Base-by-base conservation (phyloP, 352 stramenopile genomes). In the Globisporangium radiosum region DNA sequence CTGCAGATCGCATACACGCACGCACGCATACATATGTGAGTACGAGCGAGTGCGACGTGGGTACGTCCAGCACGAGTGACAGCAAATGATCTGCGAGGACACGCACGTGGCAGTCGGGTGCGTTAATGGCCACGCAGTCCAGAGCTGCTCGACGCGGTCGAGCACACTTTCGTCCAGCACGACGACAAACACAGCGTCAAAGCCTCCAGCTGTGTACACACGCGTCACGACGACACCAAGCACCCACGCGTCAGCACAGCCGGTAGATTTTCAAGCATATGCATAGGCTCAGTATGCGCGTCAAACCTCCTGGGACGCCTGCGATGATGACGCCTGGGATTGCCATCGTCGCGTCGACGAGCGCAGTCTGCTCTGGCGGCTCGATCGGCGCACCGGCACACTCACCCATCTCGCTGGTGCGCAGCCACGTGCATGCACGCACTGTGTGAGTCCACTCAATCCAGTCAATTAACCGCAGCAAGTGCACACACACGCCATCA, bases 121-220 rank as follows among this genome's bases (percentile, higher is more conserved):
- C 0, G 62, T 78, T 3, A 55, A 53, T n/a, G 75, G 53, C 87
- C 87, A 96, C 19, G 66, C 56, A 0, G 76, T 42, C 89, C 89
- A 97, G 45, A 96, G 62, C 33, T 77, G 54, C 68, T 96, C 82
- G 25, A 97, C 81, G 36, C 51, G 62, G 47, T 70, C 62, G 3
- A 92, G 57, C 25, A 70, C 76, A 10, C 64, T 48, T n/a, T 71
- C 58, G 56, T 97, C 75, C 45, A 97, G 58, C 19, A 85, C 76
- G 33, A 97, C 55, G 36, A 94, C 96, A 69, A 97, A 98, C 55
- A 99, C 83, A 1, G 96, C 96, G 70, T 99, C 96, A 62, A 97
- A 97, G 40, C 96, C 96, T 63, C 96, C 96, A 43, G 96, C 96
- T 94, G 44, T 0, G 39, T 4, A 57, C 2, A 54, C 0, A 19